A percentile compares a stretch with the other conserved stretches of the same genome.
Conservation (phyloP, 2,329 filamentous ascomycete genomes). For the Lasiodiplodia sp. region DNA sequence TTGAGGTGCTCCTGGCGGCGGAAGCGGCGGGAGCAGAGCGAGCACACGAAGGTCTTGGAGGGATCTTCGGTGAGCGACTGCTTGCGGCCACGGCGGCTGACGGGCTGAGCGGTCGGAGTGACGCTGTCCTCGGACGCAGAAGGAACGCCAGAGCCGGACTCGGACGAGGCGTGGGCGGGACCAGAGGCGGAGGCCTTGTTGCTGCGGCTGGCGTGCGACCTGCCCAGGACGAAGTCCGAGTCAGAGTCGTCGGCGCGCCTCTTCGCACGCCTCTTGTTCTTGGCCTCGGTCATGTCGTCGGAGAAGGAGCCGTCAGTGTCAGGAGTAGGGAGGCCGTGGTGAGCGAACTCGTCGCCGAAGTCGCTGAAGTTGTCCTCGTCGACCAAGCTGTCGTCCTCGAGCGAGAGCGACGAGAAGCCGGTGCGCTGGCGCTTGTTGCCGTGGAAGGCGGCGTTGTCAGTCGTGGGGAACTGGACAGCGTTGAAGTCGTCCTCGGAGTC, state of each 20-base stretch:
- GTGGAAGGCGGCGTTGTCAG: slow-evolving; percentile 65
- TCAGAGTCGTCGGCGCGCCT: slow-evolving; percentile 44
- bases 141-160: slow-evolving; percentile 55
- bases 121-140: slow-evolving; percentile 53
- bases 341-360: slow-evolving; percentile 72
- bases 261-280: slow-evolving; percentile 37
- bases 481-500: slow-evolving; percentile 91
- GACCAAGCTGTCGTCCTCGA: slow-evolving; percentile 78
- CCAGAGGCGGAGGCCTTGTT: slow-evolving; percentile 43
- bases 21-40: slow-evolving; percentile 95
- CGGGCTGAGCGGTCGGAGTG: slow-evolving; percentile 56
- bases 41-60: slow-evolving; percentile 97
- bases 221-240: slow-evolving; percentile 44
- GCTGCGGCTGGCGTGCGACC: slow-evolving; percentile 42
- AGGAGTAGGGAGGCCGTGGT: slow-evolving; percentile 69
- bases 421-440: slow-evolving; percentile 76
- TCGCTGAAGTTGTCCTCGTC: slow-evolving; percentile 79
- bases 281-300: slow-evolving; percentile 39
- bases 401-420: slow-evolving; percentile 66
- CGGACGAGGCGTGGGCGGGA: slow-evolving; percentile 37
- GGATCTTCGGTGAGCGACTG: slow-evolving; percentile 97
- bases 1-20: slow-evolving; percentile 98
- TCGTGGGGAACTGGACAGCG: slow-evolving; percentile 72
- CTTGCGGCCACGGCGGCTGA: slow-evolving; percentile 94
- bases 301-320: slow-evolving; percentile 56